Evolutionary conservation across 1,284 basidiomycete genomes (phyloP), one percentile per base, ranked within the genome.

Genomic region (Stygiomarasmius scandens): DNA sequence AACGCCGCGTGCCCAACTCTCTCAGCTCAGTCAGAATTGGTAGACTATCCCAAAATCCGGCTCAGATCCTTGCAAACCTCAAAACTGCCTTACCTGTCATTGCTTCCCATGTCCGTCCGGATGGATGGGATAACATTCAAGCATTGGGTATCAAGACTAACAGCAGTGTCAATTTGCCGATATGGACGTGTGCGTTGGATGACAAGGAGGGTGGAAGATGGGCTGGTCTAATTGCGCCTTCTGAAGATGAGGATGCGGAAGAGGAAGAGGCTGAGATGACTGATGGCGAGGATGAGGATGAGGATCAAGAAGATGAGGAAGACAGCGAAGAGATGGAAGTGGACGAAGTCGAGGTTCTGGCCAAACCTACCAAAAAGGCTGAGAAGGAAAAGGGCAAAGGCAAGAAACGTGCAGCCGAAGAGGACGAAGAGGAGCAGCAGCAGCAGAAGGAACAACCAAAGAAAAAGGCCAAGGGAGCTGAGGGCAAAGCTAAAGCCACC

Each of bases 131-230:
- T 56, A 98, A 98, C 69, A 79, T 99, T 49, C 93, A 97, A 67
- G 89, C 86, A 59, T 73, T 99, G 25, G 85, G 95, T 63, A 87
- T 99, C 77, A 99, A 99, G 77, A 97, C 95, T 2, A 92, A 86
- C 63, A 84, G 83, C 19, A 93, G 90, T 52, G 80, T 88, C n/a
- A 87, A 90, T 61, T 75, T 99, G 27, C 96, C 96, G 1, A 86
- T 99, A 64, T 99, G 95, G 94, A 86, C 81, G 45, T 91, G 89
- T 67, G 74, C 78, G 12, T 75, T 95, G 19, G 84, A 86, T 49
- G 78, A 77, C 12, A 78, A 79, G 4, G 80, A 83, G 48, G 85
- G 82, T 36, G 86, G 82, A 8, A 76, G 87, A 38, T 92, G 87
- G 86, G 71, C 79, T 55, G 85, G 84, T 2, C 67, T 86, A 44